A percentile compares a stretch with the other conserved stretches of the same genome.
Conservation (phyloP, 805 yeast genomes). For the Priceomyces melissophilus region DNA sequence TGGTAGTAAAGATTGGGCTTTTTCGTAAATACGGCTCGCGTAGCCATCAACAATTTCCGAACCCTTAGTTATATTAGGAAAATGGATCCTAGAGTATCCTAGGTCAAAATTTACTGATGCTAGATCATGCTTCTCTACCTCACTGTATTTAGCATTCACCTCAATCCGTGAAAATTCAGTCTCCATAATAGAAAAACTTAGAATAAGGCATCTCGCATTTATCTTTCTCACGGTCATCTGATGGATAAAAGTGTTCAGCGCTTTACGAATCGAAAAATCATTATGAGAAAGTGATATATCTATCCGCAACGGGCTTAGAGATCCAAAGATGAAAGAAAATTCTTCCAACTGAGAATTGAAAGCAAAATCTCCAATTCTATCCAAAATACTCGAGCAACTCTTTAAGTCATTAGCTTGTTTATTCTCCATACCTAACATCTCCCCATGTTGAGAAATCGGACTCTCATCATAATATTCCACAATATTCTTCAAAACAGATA, state of each 20-base stretch:
- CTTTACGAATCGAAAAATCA: constrained; percentile 1
- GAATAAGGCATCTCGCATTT: constrained; percentile 14
- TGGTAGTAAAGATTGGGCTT: constrained; percentile 3
- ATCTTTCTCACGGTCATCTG: constrained; percentile 10
- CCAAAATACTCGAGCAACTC: background rate
- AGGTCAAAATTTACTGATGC: constrained; percentile 15
- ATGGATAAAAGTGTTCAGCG: constrained; percentile 13
- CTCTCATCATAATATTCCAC: no score
- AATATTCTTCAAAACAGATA: no score
- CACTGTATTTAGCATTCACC: constrained; percentile 12
- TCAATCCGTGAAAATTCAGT: constrained; percentile 25
- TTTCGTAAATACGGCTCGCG: constrained; percentile 4
- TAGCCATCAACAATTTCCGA: constrained; percentile 10
- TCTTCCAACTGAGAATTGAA: constrained; percentile 17
- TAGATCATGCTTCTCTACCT: constrained; percentile 9
- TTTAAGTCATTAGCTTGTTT: no score
- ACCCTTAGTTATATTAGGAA: constrained; percentile 21
- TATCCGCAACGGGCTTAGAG: constrained; percentile 15
- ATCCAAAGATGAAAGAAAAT: constrained; percentile 16
- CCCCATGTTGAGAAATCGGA: no score
- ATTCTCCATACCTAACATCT: no score
- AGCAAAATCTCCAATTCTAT: background rate
- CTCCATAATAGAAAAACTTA: constrained; percentile 19
- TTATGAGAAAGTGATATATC: constrained; percentile 1
- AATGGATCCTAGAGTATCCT: constrained; percentile 29